Conservation (phyloP, 495 filamentous ascomycete genomes). For the Hypomontagnella submonticulosa region DNA sequence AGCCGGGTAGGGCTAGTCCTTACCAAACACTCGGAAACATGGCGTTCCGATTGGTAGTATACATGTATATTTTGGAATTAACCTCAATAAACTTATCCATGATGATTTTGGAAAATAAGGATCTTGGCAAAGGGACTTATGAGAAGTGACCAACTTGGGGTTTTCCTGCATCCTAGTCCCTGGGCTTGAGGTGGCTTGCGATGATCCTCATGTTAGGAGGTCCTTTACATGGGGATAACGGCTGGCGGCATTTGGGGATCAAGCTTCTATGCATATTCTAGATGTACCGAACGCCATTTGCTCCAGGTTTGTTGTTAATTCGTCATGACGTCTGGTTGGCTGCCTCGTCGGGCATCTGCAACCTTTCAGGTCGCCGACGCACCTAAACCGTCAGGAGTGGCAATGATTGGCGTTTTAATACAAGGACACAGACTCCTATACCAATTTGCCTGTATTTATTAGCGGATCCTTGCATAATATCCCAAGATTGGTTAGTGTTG, state of each 20-base stretch:
- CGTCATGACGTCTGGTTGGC: conserved; percentile 35
- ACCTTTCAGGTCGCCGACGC: conserved; percentile 39
- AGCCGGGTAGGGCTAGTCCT: conserved; percentile 39
- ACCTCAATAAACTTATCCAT: conserved; percentile 5
- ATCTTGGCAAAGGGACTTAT: conserved; percentile 19
- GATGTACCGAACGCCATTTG: conserved; percentile 36
- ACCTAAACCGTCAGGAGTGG: conserved; percentile 14
- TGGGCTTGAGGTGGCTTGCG: conserved; percentile 27
- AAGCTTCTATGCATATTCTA: conserved; percentile 44
- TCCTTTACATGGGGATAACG: conserved; percentile 12
- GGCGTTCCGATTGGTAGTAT: conserved; percentile 30
- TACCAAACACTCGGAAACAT: conserved; percentile 40
- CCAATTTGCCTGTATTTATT: conserved; percentile 34
- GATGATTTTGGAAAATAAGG: conserved; percentile 12
- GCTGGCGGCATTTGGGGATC: conserved; percentile 24
- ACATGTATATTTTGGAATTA: conserved; percentile 19
- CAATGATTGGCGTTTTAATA: conserved; percentile 28
- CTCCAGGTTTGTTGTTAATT: conserved; percentile 16
- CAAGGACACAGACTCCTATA: conserved; percentile 16
- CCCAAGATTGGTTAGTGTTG: conserved; percentile 7
- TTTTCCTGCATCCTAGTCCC: background rate
- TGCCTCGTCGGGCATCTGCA: conserved; percentile 44
- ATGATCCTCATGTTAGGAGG: conserved; percentile 32
- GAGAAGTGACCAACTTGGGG: background rate
- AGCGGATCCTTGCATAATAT: conserved; percentile 33